Base-by-base conservation (phyloP, 1,284 basidiomycete genomes). In the Trametes polyzona region DNA sequence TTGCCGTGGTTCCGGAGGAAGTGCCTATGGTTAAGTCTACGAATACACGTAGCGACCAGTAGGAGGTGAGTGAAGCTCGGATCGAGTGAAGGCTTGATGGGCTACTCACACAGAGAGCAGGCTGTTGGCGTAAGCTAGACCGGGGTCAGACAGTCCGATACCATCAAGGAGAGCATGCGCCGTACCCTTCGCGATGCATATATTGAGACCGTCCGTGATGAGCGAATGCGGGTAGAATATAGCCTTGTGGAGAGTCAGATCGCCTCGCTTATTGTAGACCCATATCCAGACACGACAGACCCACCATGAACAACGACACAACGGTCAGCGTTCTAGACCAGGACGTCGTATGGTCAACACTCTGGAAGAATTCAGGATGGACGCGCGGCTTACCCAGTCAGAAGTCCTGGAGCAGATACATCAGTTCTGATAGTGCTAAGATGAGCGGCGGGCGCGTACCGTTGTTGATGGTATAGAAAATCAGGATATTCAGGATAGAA, bases 151-250 rank as follows among this genome's bases (percentile, higher is more conserved):
- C 27, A 29, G n/a, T n/a, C n/a, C n/a, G 11, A 4, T 32, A 4
- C 17, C 29, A 3, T 17, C 39, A 5, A 19, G 5, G 11, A 16
- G 17, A 14, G 17, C 12, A 10, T 14, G 7, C 23, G 35, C 11
- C 21, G 16, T 17, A 43, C 49, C 40, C 17, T 51, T 51, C 3
- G 40, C 40, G 16, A 51, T 35, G 24, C 49, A 51, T 17, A 51
- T 51, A 32, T 51, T 51, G 29, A 51, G 29, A 19, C 49, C 49
- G 16, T 51, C 49, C 11, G 49, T 51, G 21, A 51, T 43, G 9
- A 51, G 21, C 7, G 49, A 33, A n/a, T 51, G 49, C 16, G 49
- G 49, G 9, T 51, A 51, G 39, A 32, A 35, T 4, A 51, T 43
- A 2, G 49, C 49, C 49, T n/a, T 51, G 21, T 12, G 16, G 8